Percentiles rank a stretch among this genome's conserved stretches.
Conservation (phyloP, 306 rosid genomes). For the Dalbergia cultrata region DNA sequence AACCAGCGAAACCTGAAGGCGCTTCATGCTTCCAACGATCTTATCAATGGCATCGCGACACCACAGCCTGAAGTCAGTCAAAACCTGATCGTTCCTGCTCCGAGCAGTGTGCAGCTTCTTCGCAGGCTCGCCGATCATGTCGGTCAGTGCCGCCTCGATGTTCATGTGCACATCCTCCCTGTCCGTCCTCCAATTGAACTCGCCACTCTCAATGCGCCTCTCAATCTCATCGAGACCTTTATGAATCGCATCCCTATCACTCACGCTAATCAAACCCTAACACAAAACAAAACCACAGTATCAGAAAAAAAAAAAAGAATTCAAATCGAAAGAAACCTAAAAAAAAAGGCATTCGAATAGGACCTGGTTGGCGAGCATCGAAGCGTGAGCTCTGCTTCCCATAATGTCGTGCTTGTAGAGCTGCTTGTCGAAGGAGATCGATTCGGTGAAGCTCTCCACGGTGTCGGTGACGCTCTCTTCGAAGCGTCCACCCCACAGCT, state of each 20-base stretch:
- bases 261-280: conserved; percentile 74
- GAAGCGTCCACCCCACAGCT: conserved; percentile 99
- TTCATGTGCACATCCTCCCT: conserved; percentile 98
- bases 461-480: conserved; percentile 85
- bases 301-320: background rate
- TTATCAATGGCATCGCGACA: conserved; percentile 89
- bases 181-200: conserved; percentile 91
- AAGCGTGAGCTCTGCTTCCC: conserved; percentile 93
- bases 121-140: conserved; percentile 93
- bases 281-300: background rate
- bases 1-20: conserved; percentile 77
- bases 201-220: conserved; percentile 74
- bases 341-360: background rate
- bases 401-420: conserved; percentile 87
- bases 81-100: conserved; percentile 88
- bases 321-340: background rate
- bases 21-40: conserved; percentile 58
- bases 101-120: conserved; percentile 96
- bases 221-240: conserved; percentile 79
- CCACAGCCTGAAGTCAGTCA: conserved; percentile 87
- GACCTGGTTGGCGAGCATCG: conserved; percentile 94
- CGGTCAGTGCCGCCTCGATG: conserved; percentile 93
- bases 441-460: conserved; percentile 93
- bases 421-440: conserved; percentile 84
- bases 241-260: conserved; percentile 74